A percentile compares a stretch with the other conserved stretches of the same genome.
Evolutionary conservation across 306 rosid species (phyloP).

Genomic region (Dalbergia cochinchinensis): DNA sequence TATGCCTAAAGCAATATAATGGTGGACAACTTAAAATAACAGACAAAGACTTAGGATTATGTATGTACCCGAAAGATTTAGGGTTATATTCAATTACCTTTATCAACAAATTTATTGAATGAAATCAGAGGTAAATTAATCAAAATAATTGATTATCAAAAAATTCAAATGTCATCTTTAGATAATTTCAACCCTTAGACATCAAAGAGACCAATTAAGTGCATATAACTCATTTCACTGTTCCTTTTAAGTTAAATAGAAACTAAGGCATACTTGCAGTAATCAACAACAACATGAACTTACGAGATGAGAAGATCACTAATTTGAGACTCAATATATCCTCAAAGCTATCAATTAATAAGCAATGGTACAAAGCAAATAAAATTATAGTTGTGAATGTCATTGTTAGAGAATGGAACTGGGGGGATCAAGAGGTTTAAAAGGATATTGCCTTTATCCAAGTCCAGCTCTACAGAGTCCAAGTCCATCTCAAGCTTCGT

Average conservation of each 20-base stretch:
- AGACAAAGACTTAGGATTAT: neutral
- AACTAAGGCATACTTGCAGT: slow-evolving; percentile 27
- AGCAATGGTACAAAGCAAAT: slow-evolving; percentile 7
- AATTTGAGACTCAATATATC: neutral
- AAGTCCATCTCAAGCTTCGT: slow-evolving; percentile 94
- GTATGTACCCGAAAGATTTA: neutral
- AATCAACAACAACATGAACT: neutral
- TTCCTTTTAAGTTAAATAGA: slow-evolving; percentile 14
- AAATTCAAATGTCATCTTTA: slow-evolving; percentile 18
- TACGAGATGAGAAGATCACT: slow-evolving; percentile 15
- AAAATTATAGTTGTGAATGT: neutral
- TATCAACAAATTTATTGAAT: slow-evolving; percentile 15
- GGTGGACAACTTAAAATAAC: neutral
- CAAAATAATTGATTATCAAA: slow-evolving; percentile 21
- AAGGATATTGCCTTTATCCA: slow-evolving; percentile 77
- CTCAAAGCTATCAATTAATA: slow-evolving; percentile 13
- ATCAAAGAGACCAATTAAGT: slow-evolving; percentile 8
- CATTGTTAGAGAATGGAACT: neutral
- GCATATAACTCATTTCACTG: neutral
- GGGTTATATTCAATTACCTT: slow-evolving; percentile 15
- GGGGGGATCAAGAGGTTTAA: slow-evolving; percentile 4
- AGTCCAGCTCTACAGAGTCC: slow-evolving; percentile 85
- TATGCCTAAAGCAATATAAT: neutral
- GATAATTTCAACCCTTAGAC: slow-evolving; percentile 26
- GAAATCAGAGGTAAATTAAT: slow-evolving; percentile 15